Conservation (phyloP, 192 early-diverging fungal genomes). For the Gonapodya sp. region DNA sequence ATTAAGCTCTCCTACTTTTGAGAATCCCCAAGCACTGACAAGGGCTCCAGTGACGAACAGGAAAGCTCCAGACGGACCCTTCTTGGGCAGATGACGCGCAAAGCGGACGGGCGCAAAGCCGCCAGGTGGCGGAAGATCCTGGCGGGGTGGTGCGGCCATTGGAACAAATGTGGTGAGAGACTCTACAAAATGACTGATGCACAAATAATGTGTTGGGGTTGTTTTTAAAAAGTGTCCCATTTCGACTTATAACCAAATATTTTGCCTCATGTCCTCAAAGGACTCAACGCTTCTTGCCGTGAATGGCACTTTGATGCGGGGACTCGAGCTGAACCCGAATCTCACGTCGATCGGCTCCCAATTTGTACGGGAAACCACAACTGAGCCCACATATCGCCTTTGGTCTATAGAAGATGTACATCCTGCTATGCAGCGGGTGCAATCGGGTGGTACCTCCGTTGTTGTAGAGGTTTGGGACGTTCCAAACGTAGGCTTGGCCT, state of each 20-base stretch:
- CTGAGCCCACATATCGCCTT: background rate
- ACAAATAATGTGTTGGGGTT: too few species aligned
- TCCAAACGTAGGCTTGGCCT: background rate
- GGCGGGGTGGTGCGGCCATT: slow-evolving; percentile 19
- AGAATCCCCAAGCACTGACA: slow-evolving; percentile 76
- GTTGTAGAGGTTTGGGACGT: background rate
- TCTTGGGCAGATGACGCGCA: slow-evolving; percentile 76
- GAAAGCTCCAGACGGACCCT: slow-evolving; percentile 81
- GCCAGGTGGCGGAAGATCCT: slow-evolving; percentile 66
- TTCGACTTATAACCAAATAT: too few species aligned
- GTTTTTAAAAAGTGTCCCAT: too few species aligned
- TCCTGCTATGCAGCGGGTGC: background rate
- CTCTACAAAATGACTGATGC: too few species aligned
- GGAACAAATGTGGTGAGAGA: too few species aligned
- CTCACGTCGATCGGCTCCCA: background rate
- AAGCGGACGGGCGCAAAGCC: slow-evolving; percentile 79
- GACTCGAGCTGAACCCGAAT: background rate
- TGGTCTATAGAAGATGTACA: background rate
- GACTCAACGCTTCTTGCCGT: background rate
- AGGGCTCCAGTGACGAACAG: slow-evolving; percentile 65
- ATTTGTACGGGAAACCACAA: background rate
- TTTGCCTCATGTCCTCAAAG: background rate
- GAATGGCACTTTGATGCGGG: background rate
- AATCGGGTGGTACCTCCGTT: background rate
- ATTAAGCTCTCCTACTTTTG: slow-evolving; percentile 54